These are phyloP conservation scores for Cyberlindnera veronae DNA, from an alignment of 805 yeast genomes.

Conservation along the genomic window DNA sequence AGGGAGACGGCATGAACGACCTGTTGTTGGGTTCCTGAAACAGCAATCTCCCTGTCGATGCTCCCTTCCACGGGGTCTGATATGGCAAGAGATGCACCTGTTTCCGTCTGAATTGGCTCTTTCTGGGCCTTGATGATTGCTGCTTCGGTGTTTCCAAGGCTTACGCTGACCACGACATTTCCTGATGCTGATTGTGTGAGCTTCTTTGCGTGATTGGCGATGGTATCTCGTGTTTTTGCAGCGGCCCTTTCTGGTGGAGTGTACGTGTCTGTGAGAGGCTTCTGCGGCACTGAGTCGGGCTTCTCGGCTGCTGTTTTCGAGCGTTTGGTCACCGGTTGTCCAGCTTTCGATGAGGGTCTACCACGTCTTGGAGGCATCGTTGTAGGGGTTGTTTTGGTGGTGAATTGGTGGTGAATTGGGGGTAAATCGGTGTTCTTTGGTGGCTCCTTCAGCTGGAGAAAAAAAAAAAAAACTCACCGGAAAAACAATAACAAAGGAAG, in stretches of 20 bases:
- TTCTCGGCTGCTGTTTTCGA: slow-evolving; percentile 1
- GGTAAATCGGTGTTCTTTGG: background rate
- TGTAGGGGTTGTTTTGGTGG: background rate
- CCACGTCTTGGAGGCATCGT: slow-evolving; percentile 4
- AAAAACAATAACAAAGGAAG: background rate
- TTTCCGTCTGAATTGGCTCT: slow-evolving; percentile 6
- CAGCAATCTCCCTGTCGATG: slow-evolving; percentile 13
- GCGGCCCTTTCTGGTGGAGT: slow-evolving; percentile 5
- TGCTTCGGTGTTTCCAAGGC: slow-evolving; percentile 14
- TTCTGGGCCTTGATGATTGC: slow-evolving; percentile 7
- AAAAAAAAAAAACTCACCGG: background rate
- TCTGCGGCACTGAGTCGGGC: slow-evolving; percentile 1
- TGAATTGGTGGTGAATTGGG: background rate
- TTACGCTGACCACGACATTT: slow-evolving; percentile 2
- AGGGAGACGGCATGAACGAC: slow-evolving; percentile 4
- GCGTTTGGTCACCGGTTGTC: slow-evolving; percentile 3
- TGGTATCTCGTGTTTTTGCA: slow-evolving; percentile 1
- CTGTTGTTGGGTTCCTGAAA: slow-evolving; percentile 11
- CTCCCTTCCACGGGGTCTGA: slow-evolving; percentile 12
- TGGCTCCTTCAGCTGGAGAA: background rate
- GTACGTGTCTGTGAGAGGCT: slow-evolving; percentile 10
- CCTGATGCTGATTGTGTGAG: background rate
- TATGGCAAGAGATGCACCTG: slow-evolving; percentile 6
- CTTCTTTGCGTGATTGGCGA: background rate
- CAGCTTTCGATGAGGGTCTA: background rate